Percentiles rank a stretch among this genome's conserved stretches.
Conservation (phyloP, 768 basidiomycete species). For the Neoboletus magnificus region DNA sequence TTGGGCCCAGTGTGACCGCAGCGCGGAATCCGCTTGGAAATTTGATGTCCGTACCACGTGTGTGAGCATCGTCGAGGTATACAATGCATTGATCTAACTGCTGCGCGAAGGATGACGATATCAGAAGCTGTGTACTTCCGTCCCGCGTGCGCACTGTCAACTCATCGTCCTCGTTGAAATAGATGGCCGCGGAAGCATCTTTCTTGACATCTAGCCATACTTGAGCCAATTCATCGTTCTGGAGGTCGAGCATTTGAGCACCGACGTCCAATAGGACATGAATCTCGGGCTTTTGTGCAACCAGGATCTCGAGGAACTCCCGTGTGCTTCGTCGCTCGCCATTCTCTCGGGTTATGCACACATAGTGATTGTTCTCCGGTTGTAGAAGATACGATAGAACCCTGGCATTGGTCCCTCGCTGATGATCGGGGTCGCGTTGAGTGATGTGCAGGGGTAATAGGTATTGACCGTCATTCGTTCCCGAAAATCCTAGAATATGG, state of each 20-base stretch:
- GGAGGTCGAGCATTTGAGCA: slow-evolving; percentile 52
- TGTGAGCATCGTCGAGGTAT: slow-evolving; percentile 36
- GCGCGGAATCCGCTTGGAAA: slow-evolving; percentile 33
- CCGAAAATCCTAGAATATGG: slow-evolving; percentile 32
- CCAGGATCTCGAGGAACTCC: slow-evolving; percentile 30
- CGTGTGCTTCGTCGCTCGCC: slow-evolving; percentile 16
- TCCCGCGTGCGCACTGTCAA: slow-evolving; percentile 32
- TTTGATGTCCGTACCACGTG: slow-evolving; percentile 31
- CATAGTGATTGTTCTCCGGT: slow-evolving; percentile 20
- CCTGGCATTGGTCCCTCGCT: slow-evolving; percentile 45
- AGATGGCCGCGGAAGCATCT: slow-evolving; percentile 28
- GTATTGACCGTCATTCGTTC: slow-evolving; percentile 41
- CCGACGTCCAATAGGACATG: slow-evolving; percentile 54
- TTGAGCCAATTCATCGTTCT: slow-evolving; percentile 39
- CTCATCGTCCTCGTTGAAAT: slow-evolving; percentile 34
- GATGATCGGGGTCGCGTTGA: slow-evolving; percentile 28
- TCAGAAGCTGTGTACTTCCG: slow-evolving; percentile 26
- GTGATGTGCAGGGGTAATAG: slow-evolving; percentile 33
- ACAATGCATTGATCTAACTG: slow-evolving; percentile 36
- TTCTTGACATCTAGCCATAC: slow-evolving; percentile 37
- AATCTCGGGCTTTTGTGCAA: slow-evolving; percentile 36
- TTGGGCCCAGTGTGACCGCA: slow-evolving; percentile 38
- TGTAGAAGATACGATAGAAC: slow-evolving; percentile 31
- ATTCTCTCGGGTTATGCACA: slow-evolving; percentile 2
- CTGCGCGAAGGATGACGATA: slow-evolving; percentile 32